These are phyloP conservation scores for Ophiostoma ulmi DNA, from an alignment of 2,329 filamentous ascomycete species.

Conservation along the genomic window DNA sequence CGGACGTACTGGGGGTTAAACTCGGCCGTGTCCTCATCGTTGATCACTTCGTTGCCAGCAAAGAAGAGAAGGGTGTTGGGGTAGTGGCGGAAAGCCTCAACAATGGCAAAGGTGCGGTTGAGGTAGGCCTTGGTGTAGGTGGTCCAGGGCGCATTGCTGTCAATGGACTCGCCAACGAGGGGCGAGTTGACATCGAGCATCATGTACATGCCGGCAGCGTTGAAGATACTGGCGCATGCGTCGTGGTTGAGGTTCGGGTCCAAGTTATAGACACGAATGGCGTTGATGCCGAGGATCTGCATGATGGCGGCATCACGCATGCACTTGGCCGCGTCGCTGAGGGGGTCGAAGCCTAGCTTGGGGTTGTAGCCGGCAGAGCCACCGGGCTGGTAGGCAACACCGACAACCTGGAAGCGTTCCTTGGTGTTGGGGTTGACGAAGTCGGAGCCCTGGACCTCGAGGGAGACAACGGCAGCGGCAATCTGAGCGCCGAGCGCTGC, in stretches of 20 bases:
- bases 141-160: conserved; percentile 49
- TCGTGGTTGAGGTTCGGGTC: conserved; percentile 62
- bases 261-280: conserved; percentile 66
- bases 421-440: conserved; percentile 57
- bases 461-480: conserved; percentile 52
- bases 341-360: conserved; percentile 49
- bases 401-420: conserved; percentile 60
- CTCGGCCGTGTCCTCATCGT: conserved; percentile 55
- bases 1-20: conserved; percentile 64
- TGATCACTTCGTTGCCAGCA: conserved; percentile 74
- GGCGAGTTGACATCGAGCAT: conserved; percentile 65
- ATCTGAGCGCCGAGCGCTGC: conserved; percentile 50
- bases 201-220: conserved; percentile 64
- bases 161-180: conserved; percentile 52
- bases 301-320: conserved; percentile 61
- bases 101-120: conserved; percentile 61
- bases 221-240: conserved; percentile 62
- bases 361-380: conserved; percentile 60
- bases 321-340: conserved; percentile 55
- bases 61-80: conserved; percentile 69
- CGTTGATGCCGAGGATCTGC: conserved; percentile 60
- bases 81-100: conserved; percentile 62
- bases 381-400: conserved; percentile 65
- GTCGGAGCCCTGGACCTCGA: conserved; percentile 52
- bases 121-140: conserved; percentile 56